Conservation (phyloP, 2,329 filamentous ascomycete genomes). For the Lachnellula suecica region DNA sequence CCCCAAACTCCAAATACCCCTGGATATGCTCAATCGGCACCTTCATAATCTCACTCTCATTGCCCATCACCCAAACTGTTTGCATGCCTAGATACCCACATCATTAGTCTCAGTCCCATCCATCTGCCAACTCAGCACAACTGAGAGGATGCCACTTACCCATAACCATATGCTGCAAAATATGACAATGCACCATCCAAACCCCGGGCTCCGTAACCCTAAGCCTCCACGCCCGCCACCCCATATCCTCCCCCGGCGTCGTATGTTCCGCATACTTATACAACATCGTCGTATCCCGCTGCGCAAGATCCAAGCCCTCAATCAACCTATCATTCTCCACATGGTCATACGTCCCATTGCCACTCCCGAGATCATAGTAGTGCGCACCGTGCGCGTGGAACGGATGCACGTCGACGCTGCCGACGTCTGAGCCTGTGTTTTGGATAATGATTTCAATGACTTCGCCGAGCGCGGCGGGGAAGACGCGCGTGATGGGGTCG, state of each 20-base stretch:
- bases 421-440: constrained; percentile 36
- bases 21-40: constrained; percentile 24
- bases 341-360: constrained; percentile 43
- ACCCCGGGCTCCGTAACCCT: constrained; percentile 45
- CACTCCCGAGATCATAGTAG: constrained; percentile 43
- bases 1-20: constrained; percentile 34
- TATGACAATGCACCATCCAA: constrained; percentile 52
- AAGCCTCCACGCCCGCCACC: constrained; percentile 52
- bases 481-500: constrained; percentile 41
- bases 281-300: constrained; percentile 42
- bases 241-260: constrained; percentile 33
- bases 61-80: constrained; percentile 35
- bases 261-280: constrained; percentile 42
- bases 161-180: constrained; percentile 49
- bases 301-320: constrained; percentile 7
- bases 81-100: background rate
- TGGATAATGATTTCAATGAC: constrained; percentile 46
- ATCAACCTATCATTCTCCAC: constrained; percentile 35
- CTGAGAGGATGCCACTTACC: constrained; percentile 22
- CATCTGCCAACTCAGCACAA: constrained; percentile 23
- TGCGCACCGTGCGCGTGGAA: constrained; percentile 47
- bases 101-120: constrained; percentile 15
- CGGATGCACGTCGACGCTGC: constrained; percentile 41
- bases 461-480: constrained; percentile 45
- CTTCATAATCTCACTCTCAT: constrained; percentile 22